Conservation (phyloP, 352 stramenopile species). For the Globisporangium camurandrum region DNA sequence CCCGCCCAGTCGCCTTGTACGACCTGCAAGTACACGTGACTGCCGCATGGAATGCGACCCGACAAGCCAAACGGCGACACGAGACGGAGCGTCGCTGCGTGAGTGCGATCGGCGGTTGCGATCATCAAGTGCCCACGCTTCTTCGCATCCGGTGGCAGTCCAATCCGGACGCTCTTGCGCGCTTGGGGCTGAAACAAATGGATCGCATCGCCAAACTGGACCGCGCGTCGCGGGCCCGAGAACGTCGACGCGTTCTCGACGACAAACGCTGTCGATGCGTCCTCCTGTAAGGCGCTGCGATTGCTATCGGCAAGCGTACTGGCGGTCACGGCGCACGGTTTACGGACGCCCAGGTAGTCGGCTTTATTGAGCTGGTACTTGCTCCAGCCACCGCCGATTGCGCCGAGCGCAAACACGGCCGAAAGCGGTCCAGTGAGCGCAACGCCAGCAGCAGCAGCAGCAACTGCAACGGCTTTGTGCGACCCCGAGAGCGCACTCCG, state of each 20-base stretch:
- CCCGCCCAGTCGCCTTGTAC: slow-evolving; percentile 37
- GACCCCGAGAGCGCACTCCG: slow-evolving; percentile 43
- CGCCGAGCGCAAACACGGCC: slow-evolving; percentile 40
- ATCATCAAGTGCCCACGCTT: slow-evolving; percentile 49
- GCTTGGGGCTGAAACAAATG: slow-evolving; percentile 40
- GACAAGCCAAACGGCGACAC: slow-evolving; percentile 46
- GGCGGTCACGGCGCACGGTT: slow-evolving; percentile 12
- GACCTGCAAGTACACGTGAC: slow-evolving; percentile 46
- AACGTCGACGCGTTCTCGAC: slow-evolving; percentile 56
- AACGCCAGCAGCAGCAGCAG: slow-evolving; percentile 40
- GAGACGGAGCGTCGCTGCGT: slow-evolving; percentile 32
- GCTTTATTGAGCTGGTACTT: slow-evolving; percentile 69
- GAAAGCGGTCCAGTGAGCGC: slow-evolving; percentile 45
- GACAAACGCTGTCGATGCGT: slow-evolving; percentile 26
- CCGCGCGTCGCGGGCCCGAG: slow-evolving; percentile 24
- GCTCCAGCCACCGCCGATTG: slow-evolving; percentile 40
- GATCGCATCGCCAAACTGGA: slow-evolving; percentile 48
- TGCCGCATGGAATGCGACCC: slow-evolving; percentile 36
- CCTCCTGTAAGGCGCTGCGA: too few species aligned
- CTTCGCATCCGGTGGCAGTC: slow-evolving; percentile 38
- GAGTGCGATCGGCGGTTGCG: slow-evolving; percentile 18
- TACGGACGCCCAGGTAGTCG: slow-evolving; percentile 39
- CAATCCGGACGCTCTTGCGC: slow-evolving; percentile 37
- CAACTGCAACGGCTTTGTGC: slow-evolving; percentile 45
- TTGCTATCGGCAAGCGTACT: too few species aligned